These are phyloP conservation scores for Gracilaria vermiculophylla DNA, from an alignment of 23 red algal genomes.

Conservation along the genomic window DNA sequence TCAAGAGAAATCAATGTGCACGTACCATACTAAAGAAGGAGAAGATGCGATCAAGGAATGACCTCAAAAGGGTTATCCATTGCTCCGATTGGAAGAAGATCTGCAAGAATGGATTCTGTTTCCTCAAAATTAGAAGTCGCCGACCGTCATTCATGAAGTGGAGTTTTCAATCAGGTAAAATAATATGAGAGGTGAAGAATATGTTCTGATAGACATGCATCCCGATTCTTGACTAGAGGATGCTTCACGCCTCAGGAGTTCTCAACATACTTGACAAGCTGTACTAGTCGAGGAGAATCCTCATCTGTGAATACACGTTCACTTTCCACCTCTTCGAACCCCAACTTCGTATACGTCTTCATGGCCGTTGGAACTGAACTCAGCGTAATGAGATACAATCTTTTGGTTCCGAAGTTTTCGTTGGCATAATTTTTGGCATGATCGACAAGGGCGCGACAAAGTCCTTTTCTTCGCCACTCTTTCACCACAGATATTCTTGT, in stretches of 20 bases:
- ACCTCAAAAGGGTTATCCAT: neutral
- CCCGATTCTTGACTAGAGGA: too few relatives aligned
- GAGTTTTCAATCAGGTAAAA: too few relatives aligned
- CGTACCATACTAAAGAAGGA: too few relatives aligned
- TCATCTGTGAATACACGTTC: neutral
- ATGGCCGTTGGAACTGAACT: neutral
- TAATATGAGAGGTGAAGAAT: too few relatives aligned
- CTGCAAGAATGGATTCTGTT: neutral
- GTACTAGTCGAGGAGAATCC: neutral
- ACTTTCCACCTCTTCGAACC: neutral
- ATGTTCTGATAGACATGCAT: too few relatives aligned
- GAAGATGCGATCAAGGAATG: neutral
- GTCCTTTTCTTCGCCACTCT: slow-evolving; percentile 28
- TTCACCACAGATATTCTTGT: slow-evolving; percentile 20
- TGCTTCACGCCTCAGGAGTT: too few relatives aligned
- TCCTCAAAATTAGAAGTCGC: neutral
- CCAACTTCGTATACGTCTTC: neutral
- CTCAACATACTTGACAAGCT: neutral
- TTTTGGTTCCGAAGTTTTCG: neutral
- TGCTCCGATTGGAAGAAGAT: neutral
- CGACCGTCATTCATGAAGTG: too few relatives aligned
- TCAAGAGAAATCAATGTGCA: too few relatives aligned
- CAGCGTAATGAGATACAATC: neutral
- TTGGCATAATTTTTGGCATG: neutral
- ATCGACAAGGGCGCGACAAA: slow-evolving; percentile 7